phyloP scores from a whole-genome alignment of 257 asterid genomes.

The Parsonsia alboflavescens region DNA sequence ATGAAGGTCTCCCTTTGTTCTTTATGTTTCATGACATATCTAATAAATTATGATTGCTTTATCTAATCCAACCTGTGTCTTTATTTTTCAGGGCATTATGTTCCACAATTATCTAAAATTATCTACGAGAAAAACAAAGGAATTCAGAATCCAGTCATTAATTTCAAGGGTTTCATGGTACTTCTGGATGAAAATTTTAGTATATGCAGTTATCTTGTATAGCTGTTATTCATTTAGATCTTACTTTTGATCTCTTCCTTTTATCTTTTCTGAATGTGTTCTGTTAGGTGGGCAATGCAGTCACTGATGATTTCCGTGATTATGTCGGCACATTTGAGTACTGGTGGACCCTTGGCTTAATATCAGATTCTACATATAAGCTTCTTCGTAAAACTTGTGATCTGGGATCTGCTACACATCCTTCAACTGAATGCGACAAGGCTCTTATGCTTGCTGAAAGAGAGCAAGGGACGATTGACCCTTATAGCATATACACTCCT shows the following conservation, averaged over 20 bases:
- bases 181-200: neutral
- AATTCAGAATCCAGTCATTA: slow-evolving; percentile 59
- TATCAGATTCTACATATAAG: slow-evolving; percentile 88
- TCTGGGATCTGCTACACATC: slow-evolving; percentile 76
- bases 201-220: slow-evolving; percentile 3
- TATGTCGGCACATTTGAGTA: slow-evolving; percentile 89
- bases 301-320: slow-evolving; percentile 83
- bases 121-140: slow-evolving; percentile 67
- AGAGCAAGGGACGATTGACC: slow-evolving; percentile 85
- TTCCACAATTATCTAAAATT: slow-evolving; percentile 86
- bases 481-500: slow-evolving; percentile 78
- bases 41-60: neutral
- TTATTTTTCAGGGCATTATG: slow-evolving; percentile 73
- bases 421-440: slow-evolving; percentile 55
- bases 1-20: neutral
- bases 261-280: slow-evolving; percentile 6
- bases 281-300: slow-evolving; percentile 95
- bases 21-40: neutral
- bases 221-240: neutral
- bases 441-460: slow-evolving; percentile 49
- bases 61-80: slow-evolving; percentile 12
- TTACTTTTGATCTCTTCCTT: slow-evolving; percentile 13
- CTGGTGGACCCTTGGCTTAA: slow-evolving; percentile 99
- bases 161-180: slow-evolving; percentile 96
- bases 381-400: slow-evolving; percentile 51